phyloP scores from a whole-genome alignment of 805 yeast species.

The Schizosaccharomyces japonicus region DNA sequence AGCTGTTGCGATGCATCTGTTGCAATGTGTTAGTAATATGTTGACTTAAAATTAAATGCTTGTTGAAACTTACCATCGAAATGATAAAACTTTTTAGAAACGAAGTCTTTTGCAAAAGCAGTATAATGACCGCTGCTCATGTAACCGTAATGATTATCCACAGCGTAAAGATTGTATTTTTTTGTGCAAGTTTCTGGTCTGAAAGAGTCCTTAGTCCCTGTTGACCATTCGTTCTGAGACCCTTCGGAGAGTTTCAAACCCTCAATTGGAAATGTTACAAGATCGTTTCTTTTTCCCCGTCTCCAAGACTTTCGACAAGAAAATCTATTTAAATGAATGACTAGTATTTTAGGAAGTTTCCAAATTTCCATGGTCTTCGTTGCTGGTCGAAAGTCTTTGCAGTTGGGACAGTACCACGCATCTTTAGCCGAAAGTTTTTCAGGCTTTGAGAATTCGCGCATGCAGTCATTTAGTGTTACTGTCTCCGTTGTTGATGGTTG shows the following conservation, averaged over 20 bases:
- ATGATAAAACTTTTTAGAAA: conserved; percentile 65
- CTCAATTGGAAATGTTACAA: conserved; percentile 68
- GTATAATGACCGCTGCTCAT: conserved; percentile 96
- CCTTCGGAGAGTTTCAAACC: conserved; percentile 67
- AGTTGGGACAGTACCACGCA: conserved; percentile 78
- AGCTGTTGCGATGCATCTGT: conserved; percentile 38
- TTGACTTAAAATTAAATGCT: neutral
- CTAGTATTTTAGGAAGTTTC: conserved; percentile 78
- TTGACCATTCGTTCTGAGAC: conserved; percentile 10
- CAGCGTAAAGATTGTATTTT: conserved; percentile 73
- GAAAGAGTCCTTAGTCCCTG: no score
- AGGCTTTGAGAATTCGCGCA: conserved; percentile 48
- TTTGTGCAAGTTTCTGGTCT: conserved; percentile 14
- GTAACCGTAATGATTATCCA: conserved; percentile 90
- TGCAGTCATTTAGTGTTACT: conserved; percentile 47
- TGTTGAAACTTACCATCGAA: conserved; percentile 31
- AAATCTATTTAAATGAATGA: conserved; percentile 76
- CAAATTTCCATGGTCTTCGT: conserved; percentile 75
- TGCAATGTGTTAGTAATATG: neutral
- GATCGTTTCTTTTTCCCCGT: conserved; percentile 64
- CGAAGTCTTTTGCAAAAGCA: conserved; percentile 58
- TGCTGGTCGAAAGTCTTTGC: conserved; percentile 76
- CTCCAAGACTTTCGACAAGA: conserved; percentile 17
- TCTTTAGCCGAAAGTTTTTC: conserved; percentile 76
- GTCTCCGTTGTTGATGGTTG: neutral